phyloP scores from a whole-genome alignment of 139 green algal species.

The Edaphochlamys debaryana region DNA sequence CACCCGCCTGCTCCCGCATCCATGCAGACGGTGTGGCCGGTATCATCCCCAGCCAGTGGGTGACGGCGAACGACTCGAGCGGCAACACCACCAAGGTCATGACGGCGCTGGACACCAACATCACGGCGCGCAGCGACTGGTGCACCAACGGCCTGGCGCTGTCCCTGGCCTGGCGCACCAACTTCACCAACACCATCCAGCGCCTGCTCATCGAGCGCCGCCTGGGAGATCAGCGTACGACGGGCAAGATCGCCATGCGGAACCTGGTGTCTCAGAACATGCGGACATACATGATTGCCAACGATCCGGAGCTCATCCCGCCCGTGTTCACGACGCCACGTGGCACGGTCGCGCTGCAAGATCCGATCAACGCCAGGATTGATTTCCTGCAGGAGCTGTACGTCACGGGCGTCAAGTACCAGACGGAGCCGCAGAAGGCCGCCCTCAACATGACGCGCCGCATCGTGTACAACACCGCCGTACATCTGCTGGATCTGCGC shows the following conservation, averaged over 20 bases:
- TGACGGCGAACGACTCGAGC: conserved; percentile 15
- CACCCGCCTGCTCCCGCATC: too few species aligned
- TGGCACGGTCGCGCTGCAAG: conserved; percentile 34
- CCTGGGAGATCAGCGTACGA: conserved; percentile 54
- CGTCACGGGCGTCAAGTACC: conserved; percentile 37
- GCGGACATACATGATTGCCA: conserved; percentile 42
- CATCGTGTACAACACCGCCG: conserved; percentile 33
- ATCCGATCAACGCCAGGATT: conserved; percentile 2
- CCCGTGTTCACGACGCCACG: conserved; percentile 44
- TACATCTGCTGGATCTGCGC: conserved; percentile 35
- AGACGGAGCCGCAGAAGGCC: background rate
- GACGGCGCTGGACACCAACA: background rate
- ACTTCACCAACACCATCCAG: conserved; percentile 35
- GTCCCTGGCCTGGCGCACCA: conserved; percentile 4
- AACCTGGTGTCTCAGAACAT: conserved; percentile 34
- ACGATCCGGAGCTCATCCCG: conserved; percentile 51
- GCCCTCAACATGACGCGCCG: conserved; percentile 43
- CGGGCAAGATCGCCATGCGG: conserved; percentile 55
- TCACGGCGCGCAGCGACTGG: conserved; percentile 15
- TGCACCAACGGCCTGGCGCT: conserved; percentile 15
- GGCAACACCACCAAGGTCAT: conserved; percentile 10
- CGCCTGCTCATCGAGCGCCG: conserved; percentile 49
- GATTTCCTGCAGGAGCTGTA: conserved; percentile 49
- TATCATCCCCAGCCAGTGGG: too few species aligned
- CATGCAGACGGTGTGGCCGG: too few species aligned